Conservation (phyloP, 139 green algal species). For the Chlamydomonas asymmetrica region DNA sequence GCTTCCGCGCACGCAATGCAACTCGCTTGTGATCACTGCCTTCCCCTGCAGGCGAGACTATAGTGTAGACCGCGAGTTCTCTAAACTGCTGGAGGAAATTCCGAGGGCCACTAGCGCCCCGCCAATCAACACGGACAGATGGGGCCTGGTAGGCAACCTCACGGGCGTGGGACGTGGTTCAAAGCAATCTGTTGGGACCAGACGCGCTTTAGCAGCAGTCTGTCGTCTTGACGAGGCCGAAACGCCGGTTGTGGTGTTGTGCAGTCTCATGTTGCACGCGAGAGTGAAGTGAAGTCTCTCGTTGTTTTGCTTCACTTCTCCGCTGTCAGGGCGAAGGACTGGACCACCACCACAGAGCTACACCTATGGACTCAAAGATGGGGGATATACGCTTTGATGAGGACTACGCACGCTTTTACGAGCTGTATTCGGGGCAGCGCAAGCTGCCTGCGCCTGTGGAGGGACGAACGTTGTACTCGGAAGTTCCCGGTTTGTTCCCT, state of each 20-base stretch:
- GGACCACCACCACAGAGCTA: conserved; percentile 12
- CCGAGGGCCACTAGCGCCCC: conserved; percentile 79
- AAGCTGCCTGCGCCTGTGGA: conserved; percentile 86
- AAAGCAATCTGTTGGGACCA: neutral
- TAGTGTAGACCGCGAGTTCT: conserved; percentile 58
- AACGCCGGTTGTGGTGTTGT: no score
- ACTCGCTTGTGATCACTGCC: no score
- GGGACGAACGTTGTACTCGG: conserved; percentile 71
- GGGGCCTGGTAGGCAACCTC: conserved; percentile 46
- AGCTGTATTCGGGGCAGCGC: conserved; percentile 62
- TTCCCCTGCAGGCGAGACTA: conserved; percentile 14
- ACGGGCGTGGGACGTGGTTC: neutral
- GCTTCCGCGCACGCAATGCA: no score
- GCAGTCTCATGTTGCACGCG: neutral
- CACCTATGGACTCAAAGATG: conserved; percentile 23
- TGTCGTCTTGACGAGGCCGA: no score
- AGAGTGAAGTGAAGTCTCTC: neutral
- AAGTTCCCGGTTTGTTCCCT: conserved; percentile 53
- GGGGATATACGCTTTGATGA: conserved; percentile 84
- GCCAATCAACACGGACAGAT: conserved; percentile 77
- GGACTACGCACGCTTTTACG: conserved; percentile 80
- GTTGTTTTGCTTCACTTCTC: neutral
- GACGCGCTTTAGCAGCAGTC: neutral
- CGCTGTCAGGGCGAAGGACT: conserved; percentile 7
- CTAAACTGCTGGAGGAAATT: conserved; percentile 81